These are phyloP conservation scores for Mollisiaceae sp. DNA, from an alignment of 2,329 filamentous ascomycete species.

Conservation along the genomic window DNA sequence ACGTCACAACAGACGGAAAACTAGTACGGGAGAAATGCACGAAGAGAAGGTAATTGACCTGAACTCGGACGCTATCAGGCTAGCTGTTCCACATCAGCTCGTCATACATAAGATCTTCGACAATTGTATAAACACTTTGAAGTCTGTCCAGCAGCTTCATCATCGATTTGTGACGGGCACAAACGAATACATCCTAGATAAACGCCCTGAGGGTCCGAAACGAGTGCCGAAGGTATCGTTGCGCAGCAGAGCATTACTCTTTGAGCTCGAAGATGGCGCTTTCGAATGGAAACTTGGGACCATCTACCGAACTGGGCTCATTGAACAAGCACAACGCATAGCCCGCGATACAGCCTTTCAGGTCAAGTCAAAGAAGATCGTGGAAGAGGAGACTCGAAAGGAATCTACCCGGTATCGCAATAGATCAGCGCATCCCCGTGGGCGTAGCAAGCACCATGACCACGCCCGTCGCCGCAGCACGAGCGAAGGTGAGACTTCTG, in stretches of 20 bases:
- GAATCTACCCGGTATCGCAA: slow-evolving; percentile 59
- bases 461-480: slow-evolving; percentile 36
- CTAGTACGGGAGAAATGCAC: slow-evolving; percentile 58
- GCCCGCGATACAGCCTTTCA: slow-evolving; percentile 90
- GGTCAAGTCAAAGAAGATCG: slow-evolving; percentile 84
- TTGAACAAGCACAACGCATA: slow-evolving; percentile 88
- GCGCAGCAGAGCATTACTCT: slow-evolving; percentile 79
- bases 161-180: slow-evolving; percentile 88
- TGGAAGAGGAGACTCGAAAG: slow-evolving; percentile 68
- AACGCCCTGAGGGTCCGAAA: slow-evolving; percentile 85
- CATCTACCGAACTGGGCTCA: slow-evolving; percentile 87
- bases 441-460: slow-evolving; percentile 38
- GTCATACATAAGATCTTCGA: slow-evolving; percentile 91
- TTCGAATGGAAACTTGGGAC: slow-evolving; percentile 97
- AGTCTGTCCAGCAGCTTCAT: slow-evolving; percentile 88
- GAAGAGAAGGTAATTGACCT: slow-evolving; percentile 87
- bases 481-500: slow-evolving; percentile 41
- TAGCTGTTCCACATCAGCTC: slow-evolving; percentile 90
- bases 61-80: slow-evolving; percentile 80
- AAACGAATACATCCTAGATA: slow-evolving; percentile 86
- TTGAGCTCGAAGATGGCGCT: slow-evolving; percentile 93
- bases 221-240: slow-evolving; percentile 84
- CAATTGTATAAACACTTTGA: slow-evolving; percentile 86
- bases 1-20: slow-evolving; percentile 75
- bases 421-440: slow-evolving; percentile 51